Base-by-base conservation (phyloP, 169 alveolate genomes). In the Cryptosporidium andersoni region DNA sequence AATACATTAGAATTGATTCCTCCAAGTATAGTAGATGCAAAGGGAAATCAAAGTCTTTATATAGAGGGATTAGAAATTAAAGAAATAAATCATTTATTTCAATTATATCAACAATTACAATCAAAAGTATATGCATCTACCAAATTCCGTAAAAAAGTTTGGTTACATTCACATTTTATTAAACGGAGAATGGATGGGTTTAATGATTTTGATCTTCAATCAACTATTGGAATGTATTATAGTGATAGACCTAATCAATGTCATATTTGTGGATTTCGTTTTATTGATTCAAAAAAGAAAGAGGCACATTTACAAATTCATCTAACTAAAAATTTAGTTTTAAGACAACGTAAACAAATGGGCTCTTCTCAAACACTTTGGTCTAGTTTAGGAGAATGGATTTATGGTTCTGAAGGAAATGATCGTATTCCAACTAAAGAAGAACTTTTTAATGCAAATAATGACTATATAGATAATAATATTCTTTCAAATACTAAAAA, bases 301-400 rank as follows among this genome's bases (percentile, higher is more conserved):
- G 85, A 74, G 53, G 47, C 67, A n/a, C 85, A 74, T 74, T 58
- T 74, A 4, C 85, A 74, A 60, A 60, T 74, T 14, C 85, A 74
- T 49, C 64, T 74, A 40, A 34, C 85, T 4, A 74, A 62, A 60
- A 74, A 74, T 74, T 68, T 74, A n/a, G 60, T 74, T 34, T 74
- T 60, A 58, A 74, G 67, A 74, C 85, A 74, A 58, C 55, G 45
- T 47, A 74, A 45, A 42, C 85, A 74, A 52, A 74, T 39, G 36
- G 25, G 65, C 11, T 58, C 55, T 25, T 74, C 62, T 2, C 85
- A 74, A 36, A 7, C 40, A 14, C 85, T 74, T 7, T 74, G 85
- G 85, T 68, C 85, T 34, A 55, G 58, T 58, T 39, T 74, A 45
- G 74, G 60, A 37, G 67, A 74, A 45, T 74, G 85, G 85, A 56